Conservation (phyloP, 73 alveolate genomes). For the Tetrahymena malaccensis region DNA sequence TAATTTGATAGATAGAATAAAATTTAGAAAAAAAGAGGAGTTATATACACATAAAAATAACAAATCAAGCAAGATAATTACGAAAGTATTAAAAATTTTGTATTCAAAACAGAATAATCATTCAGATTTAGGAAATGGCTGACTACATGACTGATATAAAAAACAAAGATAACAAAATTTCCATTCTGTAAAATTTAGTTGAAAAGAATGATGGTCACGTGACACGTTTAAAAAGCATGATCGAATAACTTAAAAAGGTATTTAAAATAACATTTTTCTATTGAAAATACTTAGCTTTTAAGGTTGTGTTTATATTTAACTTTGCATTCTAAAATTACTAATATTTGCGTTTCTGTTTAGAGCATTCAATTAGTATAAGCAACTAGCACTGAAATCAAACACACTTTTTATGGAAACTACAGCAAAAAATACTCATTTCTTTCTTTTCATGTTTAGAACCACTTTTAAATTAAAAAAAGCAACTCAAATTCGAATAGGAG, state of each 20-base stretch:
- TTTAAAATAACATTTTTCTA: neutral
- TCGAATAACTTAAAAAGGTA: neutral
- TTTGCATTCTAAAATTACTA: neutral
- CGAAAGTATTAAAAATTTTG: neutral
- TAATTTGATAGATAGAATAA: neutral
- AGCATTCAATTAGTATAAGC: neutral
- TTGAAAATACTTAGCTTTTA: neutral
- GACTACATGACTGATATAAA: neutral
- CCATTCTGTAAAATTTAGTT: neutral
- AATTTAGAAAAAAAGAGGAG: neutral
- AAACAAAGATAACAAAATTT: neutral
- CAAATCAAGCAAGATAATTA: neutral
- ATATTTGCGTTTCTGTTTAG: too few relatives aligned
- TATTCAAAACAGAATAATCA: neutral
- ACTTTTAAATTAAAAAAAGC: neutral
- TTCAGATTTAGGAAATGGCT: neutral
- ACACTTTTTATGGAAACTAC: too few relatives aligned
- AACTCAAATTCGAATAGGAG: neutral
- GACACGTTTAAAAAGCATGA: neutral
- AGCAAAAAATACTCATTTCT: neutral
- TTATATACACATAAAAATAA: neutral
- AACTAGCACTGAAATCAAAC: too few relatives aligned
- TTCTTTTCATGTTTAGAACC: neutral
- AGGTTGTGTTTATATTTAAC: neutral
- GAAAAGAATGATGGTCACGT: neutral